Evolutionary conservation across 2,329 filamentous ascomycete species (phyloP).

Genomic region (Pseudocercospora cruenta): DNA sequence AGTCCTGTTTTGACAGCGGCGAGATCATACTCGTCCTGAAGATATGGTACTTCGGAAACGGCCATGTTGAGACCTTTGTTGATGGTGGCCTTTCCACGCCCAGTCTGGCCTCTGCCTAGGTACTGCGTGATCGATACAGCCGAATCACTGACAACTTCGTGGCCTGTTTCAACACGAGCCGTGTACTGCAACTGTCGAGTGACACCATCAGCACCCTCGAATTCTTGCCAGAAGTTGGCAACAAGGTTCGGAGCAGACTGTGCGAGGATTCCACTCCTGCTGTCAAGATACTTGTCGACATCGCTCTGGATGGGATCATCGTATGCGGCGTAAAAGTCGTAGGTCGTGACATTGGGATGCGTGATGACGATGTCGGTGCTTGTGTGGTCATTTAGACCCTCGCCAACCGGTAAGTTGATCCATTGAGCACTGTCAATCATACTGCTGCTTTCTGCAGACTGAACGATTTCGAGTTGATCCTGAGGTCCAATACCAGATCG

Average conservation of each 20-base stretch:
- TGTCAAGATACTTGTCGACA: conserved; percentile 46
- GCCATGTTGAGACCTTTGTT: conserved; percentile 60
- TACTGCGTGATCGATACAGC: conserved; percentile 56
- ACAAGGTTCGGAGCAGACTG: conserved; percentile 69
- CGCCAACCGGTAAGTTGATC: conserved; percentile 57
- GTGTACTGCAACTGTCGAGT: conserved; percentile 69
- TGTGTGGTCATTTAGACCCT: conserved; percentile 57
- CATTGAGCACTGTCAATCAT: conserved; percentile 51
- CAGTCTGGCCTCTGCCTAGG: conserved; percentile 66
- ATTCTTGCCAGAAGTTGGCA: conserved; percentile 64
- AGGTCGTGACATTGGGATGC: conserved; percentile 59
- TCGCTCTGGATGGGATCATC: conserved; percentile 47
- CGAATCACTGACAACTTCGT: conserved; percentile 45
- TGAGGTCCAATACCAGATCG: conserved; percentile 65
- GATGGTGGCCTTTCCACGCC: conserved; percentile 65
- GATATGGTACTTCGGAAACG: conserved; percentile 63
- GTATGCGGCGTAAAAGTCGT: conserved; percentile 68
- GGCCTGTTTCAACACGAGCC: conserved; percentile 63
- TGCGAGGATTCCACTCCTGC: conserved; percentile 62
- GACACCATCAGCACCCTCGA: conserved; percentile 60
- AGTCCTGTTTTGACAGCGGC: conserved; percentile 67
- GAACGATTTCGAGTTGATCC: conserved; percentile 55
- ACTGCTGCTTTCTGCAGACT: conserved; percentile 49
- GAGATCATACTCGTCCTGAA: conserved; percentile 61
- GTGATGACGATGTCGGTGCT: conserved; percentile 60